These are phyloP conservation scores for Clavispora asparagi DNA, from an alignment of 805 yeast species.

Conservation along the genomic window DNA sequence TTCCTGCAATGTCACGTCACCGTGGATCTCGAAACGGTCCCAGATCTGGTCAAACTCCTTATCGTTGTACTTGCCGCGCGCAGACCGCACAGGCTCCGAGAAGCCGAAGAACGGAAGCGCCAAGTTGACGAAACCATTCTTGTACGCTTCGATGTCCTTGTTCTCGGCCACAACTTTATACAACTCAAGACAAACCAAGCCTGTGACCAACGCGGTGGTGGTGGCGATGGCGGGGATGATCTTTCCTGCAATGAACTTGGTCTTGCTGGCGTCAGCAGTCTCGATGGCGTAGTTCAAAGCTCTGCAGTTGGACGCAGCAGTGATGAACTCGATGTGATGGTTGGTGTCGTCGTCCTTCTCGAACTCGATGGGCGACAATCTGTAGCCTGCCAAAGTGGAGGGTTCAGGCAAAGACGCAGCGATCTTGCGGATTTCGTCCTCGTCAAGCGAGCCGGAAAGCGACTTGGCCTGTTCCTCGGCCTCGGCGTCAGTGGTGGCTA, in stretches of 20 bases:
- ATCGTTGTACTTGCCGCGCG: constrained; percentile 73
- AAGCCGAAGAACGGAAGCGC: constrained; percentile 96
- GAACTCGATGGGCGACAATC: constrained; percentile 85
- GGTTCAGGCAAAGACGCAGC: constrained; percentile 86
- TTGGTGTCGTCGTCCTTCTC: constrained; percentile 98
- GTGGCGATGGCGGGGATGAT: constrained; percentile 99
- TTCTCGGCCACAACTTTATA: constrained; percentile 82
- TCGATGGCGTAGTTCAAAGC: constrained; percentile 89
- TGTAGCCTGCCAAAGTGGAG: constrained; percentile 80
- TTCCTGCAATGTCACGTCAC: constrained; percentile 70
- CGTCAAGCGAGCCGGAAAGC: constrained; percentile 41
- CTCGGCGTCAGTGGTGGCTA: constrained; percentile 82
- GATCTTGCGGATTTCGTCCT: constrained; percentile 59
- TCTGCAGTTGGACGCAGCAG: constrained; percentile 94
- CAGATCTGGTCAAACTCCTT: constrained; percentile 84
- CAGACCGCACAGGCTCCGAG: constrained; percentile 89
- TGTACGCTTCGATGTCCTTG: constrained; percentile 74
- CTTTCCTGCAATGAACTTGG: constrained; percentile 97
- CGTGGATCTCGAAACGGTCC: constrained; percentile 85
- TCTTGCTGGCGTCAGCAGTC: constrained; percentile 80
- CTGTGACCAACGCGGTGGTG: constrained; percentile 96
- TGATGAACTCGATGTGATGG: constrained; percentile 92
- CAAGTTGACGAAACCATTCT: constrained; percentile 87
- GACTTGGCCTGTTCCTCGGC: constrained; percentile 72
- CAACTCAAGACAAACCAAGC: constrained; percentile 85